Base-by-base conservation (phyloP, 225 moss, liverwort and hornwort species). In the Rhytidiadelphus loreus region DNA sequence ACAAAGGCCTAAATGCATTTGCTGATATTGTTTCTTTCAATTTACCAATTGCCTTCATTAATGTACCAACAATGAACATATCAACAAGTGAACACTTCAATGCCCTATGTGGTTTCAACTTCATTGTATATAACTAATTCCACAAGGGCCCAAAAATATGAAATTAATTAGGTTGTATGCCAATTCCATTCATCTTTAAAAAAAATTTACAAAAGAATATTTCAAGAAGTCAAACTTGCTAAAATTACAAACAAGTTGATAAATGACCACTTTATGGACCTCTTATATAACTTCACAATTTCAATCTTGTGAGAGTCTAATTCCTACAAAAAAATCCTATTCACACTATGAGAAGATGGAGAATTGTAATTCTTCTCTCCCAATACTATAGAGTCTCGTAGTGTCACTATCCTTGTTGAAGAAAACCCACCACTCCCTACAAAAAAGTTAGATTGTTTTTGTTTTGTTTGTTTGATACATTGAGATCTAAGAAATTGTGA, bases 221-320 rank as follows among this genome's bases (percentile, higher is more conserved):
- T 19, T 33, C 8, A 32, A 48, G 8, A 50, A 21, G 12, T 32
- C 48, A 12, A 48, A 50, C 7, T 50, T 20, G 2, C 46, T 7
- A 0, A 48, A 74, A 7, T 48, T 48, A 2, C 0, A 1, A 74
- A 30, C 4, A 1, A 48, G 4, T 2, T 32, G 3, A 5, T 33
- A 20, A 50, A 50, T 21, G 50, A 0, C 43, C 32, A 32, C 12
- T 74, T 50, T 4, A 11, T 30, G 18, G 2, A 44, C 29, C 44
- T 44, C 46, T 29, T 1, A 16, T 17, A 9, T 44, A 16, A 11
- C 29, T 50, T 32, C 12, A 7, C 76, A 33, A 52, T 52, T 73
- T 46, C 46, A 73, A 29, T 72, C 33, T 22, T 53, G 8, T 53
- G 14, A 53, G 21, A 50, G 22, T 8, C 53, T 37, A 35, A 37